Evolutionary conservation across 2,329 filamentous ascomycete species (phyloP).

Genomic region (Chaetomiaceae sp.): DNA sequence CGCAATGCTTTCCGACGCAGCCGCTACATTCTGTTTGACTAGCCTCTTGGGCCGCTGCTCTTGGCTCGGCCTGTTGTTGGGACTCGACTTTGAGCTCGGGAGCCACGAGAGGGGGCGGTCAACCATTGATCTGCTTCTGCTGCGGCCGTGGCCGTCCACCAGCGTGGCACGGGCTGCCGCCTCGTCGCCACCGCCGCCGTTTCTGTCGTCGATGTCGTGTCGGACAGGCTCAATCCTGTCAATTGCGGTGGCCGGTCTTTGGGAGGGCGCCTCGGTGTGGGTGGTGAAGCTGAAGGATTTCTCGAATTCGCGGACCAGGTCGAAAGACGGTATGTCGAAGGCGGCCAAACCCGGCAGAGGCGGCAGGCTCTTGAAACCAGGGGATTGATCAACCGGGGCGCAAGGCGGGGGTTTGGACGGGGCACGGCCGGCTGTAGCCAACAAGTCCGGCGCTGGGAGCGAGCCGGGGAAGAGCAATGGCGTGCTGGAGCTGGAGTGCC

Average conservation of each 20-base stretch:
- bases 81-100: conserved; percentile 38
- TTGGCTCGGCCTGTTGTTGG: conserved; percentile 31
- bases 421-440: conserved; percentile 18
- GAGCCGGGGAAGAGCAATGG: conserved; percentile 29
- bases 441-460: conserved; percentile 30
- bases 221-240: conserved; percentile 1
- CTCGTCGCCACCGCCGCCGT: background rate
- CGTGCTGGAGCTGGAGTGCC: conserved; percentile 17
- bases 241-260: conserved; percentile 5
- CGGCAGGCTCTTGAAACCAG: conserved; percentile 31
- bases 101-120: conserved; percentile 50
- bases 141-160: conserved; percentile 33
- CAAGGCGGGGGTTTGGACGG: conserved; percentile 16
- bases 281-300: conserved; percentile 37
- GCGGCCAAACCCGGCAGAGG: conserved; percentile 29
- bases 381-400: conserved; percentile 17
- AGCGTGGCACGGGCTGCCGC: conserved; percentile 20
- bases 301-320: conserved; percentile 44
- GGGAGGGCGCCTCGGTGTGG: conserved; percentile 1
- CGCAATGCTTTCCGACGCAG: conserved; percentile 11
- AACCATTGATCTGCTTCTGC: conserved; percentile 42
- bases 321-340: conserved; percentile 50
- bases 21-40: conserved; percentile 20
- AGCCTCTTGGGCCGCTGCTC: conserved; percentile 22
- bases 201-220: background rate